Percentiles rank a stretch among this genome's conserved stretches.
Conservation (phyloP, 805 yeast species). For the Saccharomyces cerevisiae region DNA sequence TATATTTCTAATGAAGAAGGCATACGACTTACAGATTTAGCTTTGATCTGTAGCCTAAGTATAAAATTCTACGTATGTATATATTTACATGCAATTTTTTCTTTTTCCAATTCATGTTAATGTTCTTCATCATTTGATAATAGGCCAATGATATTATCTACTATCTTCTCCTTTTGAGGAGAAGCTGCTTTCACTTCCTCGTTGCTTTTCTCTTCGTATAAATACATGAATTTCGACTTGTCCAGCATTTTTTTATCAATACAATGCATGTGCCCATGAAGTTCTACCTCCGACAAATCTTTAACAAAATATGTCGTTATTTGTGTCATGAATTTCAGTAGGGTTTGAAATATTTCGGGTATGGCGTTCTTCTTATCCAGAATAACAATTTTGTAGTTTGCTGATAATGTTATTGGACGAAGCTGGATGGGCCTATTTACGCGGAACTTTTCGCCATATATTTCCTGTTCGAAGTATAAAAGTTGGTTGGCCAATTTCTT, state of each 20-base stretch:
- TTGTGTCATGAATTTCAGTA: constrained; percentile 11
- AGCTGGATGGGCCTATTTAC: constrained; percentile 2
- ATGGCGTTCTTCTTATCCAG: constrained; percentile 6
- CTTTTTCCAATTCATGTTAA: not conserved
- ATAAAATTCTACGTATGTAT: not conserved
- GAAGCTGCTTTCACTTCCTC: not conserved
- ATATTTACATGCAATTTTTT: not conserved
- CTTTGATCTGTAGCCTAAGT: not conserved
- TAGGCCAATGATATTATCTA: constrained; percentile 5
- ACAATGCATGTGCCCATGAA: constrained; percentile 12
- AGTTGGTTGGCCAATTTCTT: not conserved
- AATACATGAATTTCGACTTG: constrained; percentile 15
- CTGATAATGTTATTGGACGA: constrained; percentile 4
- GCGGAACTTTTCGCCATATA: constrained; percentile 8
- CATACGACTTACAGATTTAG: not conserved
- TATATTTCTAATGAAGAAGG: constrained; percentile 25
- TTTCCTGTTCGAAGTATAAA: constrained; percentile 7
- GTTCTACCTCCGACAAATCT: constrained; percentile 9
- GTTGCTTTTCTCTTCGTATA: constrained; percentile 10
- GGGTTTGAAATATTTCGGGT: constrained; percentile 8
- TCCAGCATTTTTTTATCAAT: constrained; percentile 16
- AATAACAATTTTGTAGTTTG: constrained; percentile 15
- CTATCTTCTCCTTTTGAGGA: constrained; percentile 3
- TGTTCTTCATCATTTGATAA: constrained; percentile 2
- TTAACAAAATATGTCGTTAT: constrained; percentile 16